A percentile compares a stretch with the other conserved stretches of the same genome.
Evolutionary conservation across 257 asterid genomes (phyloP).

Genomic region (Solanum boliviense): DNA sequence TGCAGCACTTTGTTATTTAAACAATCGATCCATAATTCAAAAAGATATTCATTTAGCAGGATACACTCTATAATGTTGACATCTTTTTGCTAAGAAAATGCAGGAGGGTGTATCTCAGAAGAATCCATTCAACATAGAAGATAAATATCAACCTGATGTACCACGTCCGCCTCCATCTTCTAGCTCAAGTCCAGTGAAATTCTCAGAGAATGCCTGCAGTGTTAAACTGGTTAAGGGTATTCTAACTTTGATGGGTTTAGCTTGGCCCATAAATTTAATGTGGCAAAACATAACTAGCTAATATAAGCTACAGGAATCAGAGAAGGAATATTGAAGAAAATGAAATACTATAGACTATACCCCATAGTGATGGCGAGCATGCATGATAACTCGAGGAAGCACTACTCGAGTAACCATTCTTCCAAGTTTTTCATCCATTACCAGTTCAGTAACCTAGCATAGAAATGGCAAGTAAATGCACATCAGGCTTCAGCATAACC

Average conservation of each 20-base stretch:
- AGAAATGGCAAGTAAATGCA: neutral
- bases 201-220: conserved; percentile 76
- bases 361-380: conserved; percentile 87
- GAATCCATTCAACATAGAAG: neutral
- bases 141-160: conserved; percentile 57
- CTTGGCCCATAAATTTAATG: neutral
- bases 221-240: neutral
- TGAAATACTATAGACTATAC: conserved; percentile 17
- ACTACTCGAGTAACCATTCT: conserved; percentile 72
- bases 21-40: neutral
- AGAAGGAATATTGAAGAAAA: neutral
- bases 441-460: conserved; percentile 67
- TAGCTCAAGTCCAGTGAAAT: conserved; percentile 91
- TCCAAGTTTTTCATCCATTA: conserved; percentile 78
- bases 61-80: neutral
- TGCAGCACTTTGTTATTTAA: conserved; percentile 19
- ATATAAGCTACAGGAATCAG: neutral
- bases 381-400: conserved; percentile 93
- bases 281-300: neutral
- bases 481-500: neutral
- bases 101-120: neutral
- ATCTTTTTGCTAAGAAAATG: neutral
- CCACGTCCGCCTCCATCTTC: conserved; percentile 99
- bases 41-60: neutral
- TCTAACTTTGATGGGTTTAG: neutral